Percentiles rank a stretch among this genome's conserved stretches.
Evolutionary conservation across 2,329 filamentous ascomycete species (phyloP).

Genomic region (Graphilbum fragrans): DNA sequence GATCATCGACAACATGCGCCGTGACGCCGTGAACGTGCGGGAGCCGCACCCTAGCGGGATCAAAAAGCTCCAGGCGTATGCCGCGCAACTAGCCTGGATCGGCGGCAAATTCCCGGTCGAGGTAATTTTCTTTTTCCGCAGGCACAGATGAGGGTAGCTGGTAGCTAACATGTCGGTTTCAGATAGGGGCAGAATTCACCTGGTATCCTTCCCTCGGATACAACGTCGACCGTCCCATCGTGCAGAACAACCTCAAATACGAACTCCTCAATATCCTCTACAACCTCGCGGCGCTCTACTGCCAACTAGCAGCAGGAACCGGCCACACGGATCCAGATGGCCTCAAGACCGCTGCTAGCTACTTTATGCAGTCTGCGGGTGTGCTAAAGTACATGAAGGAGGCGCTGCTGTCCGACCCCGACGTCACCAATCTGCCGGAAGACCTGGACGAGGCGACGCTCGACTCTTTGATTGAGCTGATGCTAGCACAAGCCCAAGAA

Average conservation of each 20-base stretch:
- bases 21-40: conserved; percentile 76
- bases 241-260: conserved; percentile 57
- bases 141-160: conserved; percentile 5
- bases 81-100: conserved; percentile 86
- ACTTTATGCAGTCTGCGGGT: conserved; percentile 80
- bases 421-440: conserved; percentile 71
- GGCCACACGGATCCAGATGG: conserved; percentile 58
- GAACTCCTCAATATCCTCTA: conserved; percentile 88
- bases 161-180: conserved; percentile 4
- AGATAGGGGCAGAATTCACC: conserved; percentile 89
- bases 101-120: conserved; percentile 94
- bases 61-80: conserved; percentile 80
- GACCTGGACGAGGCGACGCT: conserved; percentile 90
- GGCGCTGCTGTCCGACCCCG: conserved; percentile 68
- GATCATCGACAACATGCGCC: conserved; percentile 70
- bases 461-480: conserved; percentile 68
- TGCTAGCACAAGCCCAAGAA: conserved; percentile 89
- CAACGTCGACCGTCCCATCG: conserved; percentile 62
- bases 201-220: conserved; percentile 95
- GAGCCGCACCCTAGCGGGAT: conserved; percentile 83
- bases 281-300: conserved; percentile 89
- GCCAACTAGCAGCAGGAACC: conserved; percentile 73
- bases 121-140: conserved; percentile 26
- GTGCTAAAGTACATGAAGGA: conserved; percentile 69
- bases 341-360: conserved; percentile 77